phyloP scores from a whole-genome alignment of 73 alveolate genomes.

The Tetrahymena borealis region DNA sequence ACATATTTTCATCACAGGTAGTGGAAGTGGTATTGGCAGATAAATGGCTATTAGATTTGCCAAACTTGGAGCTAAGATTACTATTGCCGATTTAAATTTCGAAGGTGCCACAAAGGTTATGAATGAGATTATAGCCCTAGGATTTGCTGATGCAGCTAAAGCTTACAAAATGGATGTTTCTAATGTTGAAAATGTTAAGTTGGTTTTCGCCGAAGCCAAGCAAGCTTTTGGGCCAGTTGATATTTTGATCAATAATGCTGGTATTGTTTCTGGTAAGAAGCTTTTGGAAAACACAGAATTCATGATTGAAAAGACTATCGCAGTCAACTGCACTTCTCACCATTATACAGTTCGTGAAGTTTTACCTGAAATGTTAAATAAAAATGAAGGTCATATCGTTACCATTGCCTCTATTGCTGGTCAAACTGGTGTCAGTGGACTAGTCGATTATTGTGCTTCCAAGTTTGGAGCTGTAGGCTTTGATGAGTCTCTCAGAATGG shows the following conservation, averaged over 20 bases:
- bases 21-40: constrained; percentile 76
- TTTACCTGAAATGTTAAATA: constrained; percentile 61
- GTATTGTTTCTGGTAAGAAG: constrained; percentile 74
- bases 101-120: constrained; percentile 50
- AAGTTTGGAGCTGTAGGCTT: constrained; percentile 79
- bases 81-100: constrained; percentile 60
- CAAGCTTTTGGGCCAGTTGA: constrained; percentile 53
- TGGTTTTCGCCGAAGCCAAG: constrained; percentile 41
- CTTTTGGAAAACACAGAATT: constrained; percentile 45
- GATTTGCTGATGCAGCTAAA: constrained; percentile 13
- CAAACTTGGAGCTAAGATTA: constrained; percentile 50
- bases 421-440: constrained; percentile 53
- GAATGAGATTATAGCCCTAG: constrained; percentile 21
- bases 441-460: constrained; percentile 75
- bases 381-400: constrained; percentile 73
- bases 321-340: constrained; percentile 66
- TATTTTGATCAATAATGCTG: constrained; percentile 77
- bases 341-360: constrained; percentile 65
- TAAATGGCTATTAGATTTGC: constrained; percentile 54
- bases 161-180: constrained; percentile 68
- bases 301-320: constrained; percentile 47
- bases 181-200: constrained; percentile 27
- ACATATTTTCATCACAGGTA: constrained; percentile 79
- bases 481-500: constrained; percentile 72
- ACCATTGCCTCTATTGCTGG: constrained; percentile 78